Evolutionary conservation across 2,329 filamentous ascomycete species (phyloP).

Genomic region (Thyridium curvatum): DNA sequence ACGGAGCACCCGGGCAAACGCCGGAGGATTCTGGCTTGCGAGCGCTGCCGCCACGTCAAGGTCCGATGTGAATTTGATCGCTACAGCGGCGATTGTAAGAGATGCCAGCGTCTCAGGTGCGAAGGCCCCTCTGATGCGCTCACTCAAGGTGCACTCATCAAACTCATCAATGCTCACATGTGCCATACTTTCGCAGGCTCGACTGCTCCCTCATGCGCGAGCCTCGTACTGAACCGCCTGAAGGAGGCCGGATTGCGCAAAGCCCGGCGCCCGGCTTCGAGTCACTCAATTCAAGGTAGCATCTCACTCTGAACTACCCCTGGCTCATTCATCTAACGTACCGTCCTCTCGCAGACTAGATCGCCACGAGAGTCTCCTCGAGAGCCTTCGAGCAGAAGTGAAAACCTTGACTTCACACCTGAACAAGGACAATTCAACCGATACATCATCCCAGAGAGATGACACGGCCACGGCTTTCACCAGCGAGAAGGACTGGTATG

Average conservation of each 20-base stretch:
- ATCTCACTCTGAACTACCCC: no score
- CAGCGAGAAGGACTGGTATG: no score
- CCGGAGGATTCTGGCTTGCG: neutral
- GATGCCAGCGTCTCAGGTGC: constrained; percentile 1
- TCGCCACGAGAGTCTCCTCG: neutral
- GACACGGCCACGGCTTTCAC: no score
- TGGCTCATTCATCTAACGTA: no score
- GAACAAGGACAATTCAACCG: no score
- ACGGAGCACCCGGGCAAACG: neutral
- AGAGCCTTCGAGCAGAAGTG: neutral
- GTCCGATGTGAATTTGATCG: neutral
- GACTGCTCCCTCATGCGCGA: neutral
- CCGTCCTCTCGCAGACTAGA: neutral
- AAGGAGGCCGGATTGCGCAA: neutral
- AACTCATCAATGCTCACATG: neutral
- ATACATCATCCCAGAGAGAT: no score
- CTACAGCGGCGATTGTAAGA: neutral
- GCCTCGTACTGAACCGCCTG: neutral
- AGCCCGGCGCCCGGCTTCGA: neutral
- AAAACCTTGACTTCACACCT: neutral
- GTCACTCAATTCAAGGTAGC: neutral
- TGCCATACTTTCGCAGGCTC: neutral
- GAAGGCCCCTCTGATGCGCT: neutral
- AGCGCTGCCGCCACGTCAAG: neutral
- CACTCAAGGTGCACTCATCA: no score